Percentiles rank a stretch among this genome's conserved stretches.
Evolutionary conservation across 129 eudicot genomes (phyloP).

Genomic region (Flaveria brownii): DNA sequence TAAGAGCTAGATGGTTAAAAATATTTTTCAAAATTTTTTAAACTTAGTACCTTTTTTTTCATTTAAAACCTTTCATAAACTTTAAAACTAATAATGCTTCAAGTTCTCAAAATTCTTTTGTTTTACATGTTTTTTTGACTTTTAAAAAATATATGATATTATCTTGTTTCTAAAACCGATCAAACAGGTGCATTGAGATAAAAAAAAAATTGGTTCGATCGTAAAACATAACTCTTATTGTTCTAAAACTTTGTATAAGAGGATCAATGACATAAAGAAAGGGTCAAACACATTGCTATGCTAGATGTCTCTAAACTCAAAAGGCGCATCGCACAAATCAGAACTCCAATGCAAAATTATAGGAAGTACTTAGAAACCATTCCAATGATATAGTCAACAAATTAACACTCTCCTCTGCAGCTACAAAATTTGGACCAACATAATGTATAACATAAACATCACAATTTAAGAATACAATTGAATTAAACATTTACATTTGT

Average conservation of each 20-base stretch:
- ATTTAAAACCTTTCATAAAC: too few relatives aligned
- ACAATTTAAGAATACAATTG: background rate
- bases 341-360: background rate
- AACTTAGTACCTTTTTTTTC: too few relatives aligned
- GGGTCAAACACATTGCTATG: background rate
- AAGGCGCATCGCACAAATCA: background rate
- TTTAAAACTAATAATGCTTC: too few relatives aligned
- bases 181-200: too few relatives aligned
- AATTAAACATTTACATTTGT: slow-evolving; percentile 26
- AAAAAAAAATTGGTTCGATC: too few relatives aligned
- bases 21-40: too few relatives aligned
- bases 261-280: background rate
- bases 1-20: too few relatives aligned
- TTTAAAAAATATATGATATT: too few relatives aligned
- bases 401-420: background rate
- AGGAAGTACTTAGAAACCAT: background rate
- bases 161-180: too few relatives aligned
- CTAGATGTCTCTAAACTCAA: background rate
- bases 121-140: too few relatives aligned
- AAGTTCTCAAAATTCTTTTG: too few relatives aligned
- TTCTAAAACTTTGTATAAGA: background rate
- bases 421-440: slow-evolving; percentile 38
- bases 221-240: too few relatives aligned
- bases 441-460: slow-evolving; percentile 7
- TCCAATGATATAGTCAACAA: background rate